Evolutionary conservation across 2,329 filamentous ascomycete genomes (phyloP).

Genomic region (Trichoderma polysporum): DNA sequence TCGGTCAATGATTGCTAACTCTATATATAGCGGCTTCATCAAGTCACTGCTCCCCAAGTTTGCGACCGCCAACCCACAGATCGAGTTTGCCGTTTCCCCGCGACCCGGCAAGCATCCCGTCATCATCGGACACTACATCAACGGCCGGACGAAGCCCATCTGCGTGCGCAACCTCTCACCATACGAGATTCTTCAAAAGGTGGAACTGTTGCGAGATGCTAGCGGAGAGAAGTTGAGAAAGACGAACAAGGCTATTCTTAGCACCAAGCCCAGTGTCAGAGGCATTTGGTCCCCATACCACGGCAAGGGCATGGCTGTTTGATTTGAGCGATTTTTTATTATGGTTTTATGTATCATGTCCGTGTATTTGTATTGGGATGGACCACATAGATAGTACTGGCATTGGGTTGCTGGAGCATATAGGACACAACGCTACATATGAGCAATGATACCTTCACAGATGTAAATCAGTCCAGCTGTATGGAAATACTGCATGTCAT

Average conservation of each 20-base stretch:
- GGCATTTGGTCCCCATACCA: constrained; percentile 72
- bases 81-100: constrained; percentile 90
- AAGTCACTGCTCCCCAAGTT: constrained; percentile 73
- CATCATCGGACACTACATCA: constrained; percentile 88
- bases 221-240: constrained; percentile 71
- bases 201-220: constrained; percentile 67
- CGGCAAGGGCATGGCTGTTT: constrained; percentile 57
- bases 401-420: constrained; percentile 32
- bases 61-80: constrained; percentile 75
- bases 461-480: not conserved
- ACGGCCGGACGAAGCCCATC: constrained; percentile 79
- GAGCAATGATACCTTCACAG: constrained; percentile 3
- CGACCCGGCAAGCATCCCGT: constrained; percentile 88
- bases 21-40: constrained; percentile 68
- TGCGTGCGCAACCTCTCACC: constrained; percentile 85
- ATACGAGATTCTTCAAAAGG: constrained; percentile 79
- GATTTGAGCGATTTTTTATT: constrained; percentile 26
- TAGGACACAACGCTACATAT: constrained; percentile 7
- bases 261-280: constrained; percentile 65
- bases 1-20: not conserved
- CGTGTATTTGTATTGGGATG: constrained; percentile 32
- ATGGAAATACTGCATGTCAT: not conserved
- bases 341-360: constrained; percentile 24
- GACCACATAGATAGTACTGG: constrained; percentile 24
- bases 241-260: constrained; percentile 63